These are phyloP conservation scores for Ascochyta fabae DNA, from an alignment of 2,329 filamentous ascomycete genomes.

Conservation along the genomic window DNA sequence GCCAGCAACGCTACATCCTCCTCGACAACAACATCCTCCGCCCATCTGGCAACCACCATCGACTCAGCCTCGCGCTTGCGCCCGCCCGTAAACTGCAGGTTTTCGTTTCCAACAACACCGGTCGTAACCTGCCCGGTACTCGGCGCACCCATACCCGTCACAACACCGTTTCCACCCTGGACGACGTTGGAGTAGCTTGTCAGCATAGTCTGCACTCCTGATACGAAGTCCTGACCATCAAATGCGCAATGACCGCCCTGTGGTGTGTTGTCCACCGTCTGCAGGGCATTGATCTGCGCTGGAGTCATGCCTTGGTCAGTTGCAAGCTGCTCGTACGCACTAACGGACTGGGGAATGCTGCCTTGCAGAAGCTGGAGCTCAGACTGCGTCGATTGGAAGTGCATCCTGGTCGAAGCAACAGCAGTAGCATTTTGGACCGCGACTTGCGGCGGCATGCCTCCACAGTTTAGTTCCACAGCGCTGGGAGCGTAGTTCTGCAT, in stretches of 20 bases:
- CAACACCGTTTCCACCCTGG: conserved; percentile 59
- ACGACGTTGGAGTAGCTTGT: conserved; percentile 61
- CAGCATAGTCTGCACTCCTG: conserved; percentile 64
- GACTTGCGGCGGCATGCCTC: conserved; percentile 62
- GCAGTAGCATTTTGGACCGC: conserved; percentile 53
- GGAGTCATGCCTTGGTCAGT: conserved; percentile 52
- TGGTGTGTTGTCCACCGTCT: conserved; percentile 65
- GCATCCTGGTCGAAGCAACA: conserved; percentile 58
- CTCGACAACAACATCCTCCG: conserved; percentile 32
- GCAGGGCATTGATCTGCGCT: conserved; percentile 57
- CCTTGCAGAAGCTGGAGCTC: conserved; percentile 59
- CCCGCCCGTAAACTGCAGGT: conserved; percentile 49
- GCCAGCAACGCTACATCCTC: conserved; percentile 28
- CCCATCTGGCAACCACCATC: conserved; percentile 42
- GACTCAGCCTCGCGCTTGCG: conserved; percentile 33
- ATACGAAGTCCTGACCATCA: conserved; percentile 60
- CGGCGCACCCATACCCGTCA: conserved; percentile 55
- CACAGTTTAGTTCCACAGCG: conserved; percentile 64
- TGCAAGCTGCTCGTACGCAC: conserved; percentile 60
- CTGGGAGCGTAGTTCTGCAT: conserved; percentile 59
- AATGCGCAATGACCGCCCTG: conserved; percentile 66
- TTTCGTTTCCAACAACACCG: conserved; percentile 58
- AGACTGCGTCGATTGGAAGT: conserved; percentile 63
- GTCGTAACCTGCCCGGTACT: conserved; percentile 56
- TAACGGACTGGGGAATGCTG: conserved; percentile 59